Conservation (phyloP, 352 stramenopile species). For the Globisporangium yorkense region DNA sequence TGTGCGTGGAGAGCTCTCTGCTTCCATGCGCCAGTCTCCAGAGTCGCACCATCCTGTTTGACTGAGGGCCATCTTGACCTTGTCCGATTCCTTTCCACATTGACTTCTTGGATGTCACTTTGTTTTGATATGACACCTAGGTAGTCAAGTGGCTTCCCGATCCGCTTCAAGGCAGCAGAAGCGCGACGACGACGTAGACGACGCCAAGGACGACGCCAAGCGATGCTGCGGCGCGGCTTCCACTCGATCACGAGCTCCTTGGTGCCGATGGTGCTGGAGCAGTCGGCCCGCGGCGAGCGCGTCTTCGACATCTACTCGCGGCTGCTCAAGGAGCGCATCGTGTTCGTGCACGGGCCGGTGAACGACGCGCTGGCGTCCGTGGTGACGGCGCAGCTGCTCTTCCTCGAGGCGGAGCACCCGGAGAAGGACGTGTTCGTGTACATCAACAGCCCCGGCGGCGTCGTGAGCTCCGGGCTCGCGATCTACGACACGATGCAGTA, state of each 20-base stretch:
- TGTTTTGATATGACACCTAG: no score
- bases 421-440: constrained; percentile 99
- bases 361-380: constrained; percentile 82
- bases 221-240: constrained; percentile 29
- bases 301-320: constrained; percentile 98
- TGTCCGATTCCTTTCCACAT: no score
- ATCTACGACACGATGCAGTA: constrained; percentile 99
- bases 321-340: constrained; percentile 96
- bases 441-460: constrained; percentile 97
- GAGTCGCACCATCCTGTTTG: no score
- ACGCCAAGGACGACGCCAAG: not conserved
- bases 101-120: no score
- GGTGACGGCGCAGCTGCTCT: constrained; percentile 88
- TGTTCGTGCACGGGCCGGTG: constrained; percentile 95
- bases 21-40: no score
- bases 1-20: no score
- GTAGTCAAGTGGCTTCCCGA: no score
- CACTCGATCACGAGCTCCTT: constrained; percentile 62
- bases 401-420: constrained; percentile 94
- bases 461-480: constrained; percentile 95
- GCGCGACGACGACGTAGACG: not conserved
- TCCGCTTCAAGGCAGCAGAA: no score
- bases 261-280: constrained; percentile 94
- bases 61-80: no score
- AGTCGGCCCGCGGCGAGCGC: constrained; percentile 89